Evolutionary conservation across 345 rosid species (phyloP), one percentile per base, ranked within the genome.

Genomic region (Salix koriyanagi): DNA sequence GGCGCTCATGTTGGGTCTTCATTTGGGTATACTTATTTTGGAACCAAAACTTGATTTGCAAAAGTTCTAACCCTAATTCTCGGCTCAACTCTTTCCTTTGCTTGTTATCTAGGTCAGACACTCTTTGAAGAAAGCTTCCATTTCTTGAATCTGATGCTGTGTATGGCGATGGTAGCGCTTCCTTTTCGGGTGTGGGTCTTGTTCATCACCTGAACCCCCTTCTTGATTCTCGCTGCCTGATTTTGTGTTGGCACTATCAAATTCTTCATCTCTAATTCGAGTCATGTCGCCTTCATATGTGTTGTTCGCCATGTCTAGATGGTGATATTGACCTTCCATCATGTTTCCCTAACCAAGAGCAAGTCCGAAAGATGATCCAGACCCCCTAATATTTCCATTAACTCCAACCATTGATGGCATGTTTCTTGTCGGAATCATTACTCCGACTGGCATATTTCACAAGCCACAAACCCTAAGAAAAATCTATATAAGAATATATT

Each of bases 31-130:
- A 94, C 81, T 95, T 95, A 87, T 95, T 93, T 80, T 95, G 99
- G 89, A 95, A 93, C 99, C 99, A 96, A 74, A 96, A 96, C 74
- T 96, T 96, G 87, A 96, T 92, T 70, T 96, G 99, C 82, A 96
- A 86, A 65, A 98, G 99, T 78, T 93, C 96, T 67, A 96, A 74
- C 82, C 91, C 92, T 86, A 96, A 85, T 70, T 92, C 96, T 34
- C 98, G 89, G 85, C 99, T 89, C 5, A 96, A 83, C 36, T 92
- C 97, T 80, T 96, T 96, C 81, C 99, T 89, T 82, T 92, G 99
- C 88, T 93, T 96, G 84, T 96, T 98, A 79, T 96, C 98, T 14
- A 97, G 99, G 77, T 93, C 3, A 97, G 99, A 81, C 99, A 96
- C 81, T 93, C 97, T 73, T 91, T 96, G 89, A 96, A 96, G 86